Conservation (phyloP, 2,329 filamentous ascomycete genomes). For the Neophaeococcomyces mojaviensis region DNA sequence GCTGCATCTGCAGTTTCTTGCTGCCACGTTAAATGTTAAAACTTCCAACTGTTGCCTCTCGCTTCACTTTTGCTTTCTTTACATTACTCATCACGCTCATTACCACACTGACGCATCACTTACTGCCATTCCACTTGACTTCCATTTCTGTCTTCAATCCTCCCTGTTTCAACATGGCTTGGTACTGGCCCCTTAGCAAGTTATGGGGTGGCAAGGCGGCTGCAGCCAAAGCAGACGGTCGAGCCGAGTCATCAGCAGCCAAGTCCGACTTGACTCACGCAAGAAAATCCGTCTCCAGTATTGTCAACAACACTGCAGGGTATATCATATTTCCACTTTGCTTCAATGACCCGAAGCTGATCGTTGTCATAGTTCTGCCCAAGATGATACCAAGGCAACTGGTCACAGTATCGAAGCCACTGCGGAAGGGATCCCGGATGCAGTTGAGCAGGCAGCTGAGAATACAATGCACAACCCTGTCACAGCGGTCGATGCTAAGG, state of each 20-base stretch:
- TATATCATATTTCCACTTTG: neutral
- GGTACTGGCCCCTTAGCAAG: neutral
- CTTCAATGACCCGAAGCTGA: neutral
- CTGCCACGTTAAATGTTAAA: neutral
- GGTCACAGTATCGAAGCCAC: too few species aligned
- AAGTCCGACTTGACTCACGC: neutral
- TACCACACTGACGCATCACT: neutral
- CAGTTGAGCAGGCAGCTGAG: neutral
- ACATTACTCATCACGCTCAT: neutral
- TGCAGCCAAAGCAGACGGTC: neutral
- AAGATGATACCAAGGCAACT: neutral
- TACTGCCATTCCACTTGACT: neutral
- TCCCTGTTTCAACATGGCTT: neutral
- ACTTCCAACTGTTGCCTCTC: neutral
- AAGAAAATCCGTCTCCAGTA: conserved; percentile 4
- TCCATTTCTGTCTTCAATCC: neutral
- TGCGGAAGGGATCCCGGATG: neutral
- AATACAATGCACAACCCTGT: conserved; percentile 40
- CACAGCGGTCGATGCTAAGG: conserved; percentile 45
- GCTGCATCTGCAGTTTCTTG: neutral
- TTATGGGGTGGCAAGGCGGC: neutral
- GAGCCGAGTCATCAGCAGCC: neutral
- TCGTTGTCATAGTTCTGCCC: neutral
- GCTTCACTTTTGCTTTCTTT: neutral
- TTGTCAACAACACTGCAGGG: neutral